phyloP scores from a whole-genome alignment of 2,329 filamentous ascomycete species.

The Dactylellina cionopaga region DNA sequence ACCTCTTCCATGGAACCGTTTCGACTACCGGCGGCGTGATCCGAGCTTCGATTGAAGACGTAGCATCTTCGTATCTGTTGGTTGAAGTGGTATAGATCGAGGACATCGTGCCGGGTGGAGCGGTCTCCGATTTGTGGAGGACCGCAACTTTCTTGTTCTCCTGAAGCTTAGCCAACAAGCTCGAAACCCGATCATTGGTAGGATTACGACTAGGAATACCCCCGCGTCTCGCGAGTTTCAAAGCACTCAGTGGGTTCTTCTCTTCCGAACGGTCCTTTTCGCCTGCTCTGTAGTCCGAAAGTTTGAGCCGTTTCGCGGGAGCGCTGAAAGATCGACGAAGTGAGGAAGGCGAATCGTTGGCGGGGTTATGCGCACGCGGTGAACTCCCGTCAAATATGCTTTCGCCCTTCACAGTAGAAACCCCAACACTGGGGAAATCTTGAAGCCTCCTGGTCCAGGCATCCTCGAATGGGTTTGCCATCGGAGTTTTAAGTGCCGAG shows the following conservation, averaged over 20 bases:
- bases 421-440: slow-evolving; percentile 16
- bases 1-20: slow-evolving; percentile 30
- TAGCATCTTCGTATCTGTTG: slow-evolving; percentile 31
- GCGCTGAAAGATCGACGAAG: slow-evolving; percentile 56
- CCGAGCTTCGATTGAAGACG: slow-evolving; percentile 20
- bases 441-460: slow-evolving; percentile 72
- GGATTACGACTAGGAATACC: slow-evolving; percentile 27
- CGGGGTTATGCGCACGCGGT: slow-evolving; percentile 6
- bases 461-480: slow-evolving; percentile 77
- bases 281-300: background rate
- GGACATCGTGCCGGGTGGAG: slow-evolving; percentile 9
- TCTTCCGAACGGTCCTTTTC: slow-evolving; percentile 56
- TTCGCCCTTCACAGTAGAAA: slow-evolving; percentile 19
- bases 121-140: slow-evolving; percentile 38
- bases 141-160: slow-evolving; percentile 44
- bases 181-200: slow-evolving; percentile 30
- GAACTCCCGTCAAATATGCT: slow-evolving; percentile 48
- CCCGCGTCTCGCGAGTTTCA: slow-evolving; percentile 32
- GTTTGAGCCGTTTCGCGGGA: slow-evolving; percentile 40
- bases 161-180: slow-evolving; percentile 57
- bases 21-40: slow-evolving; percentile 36
- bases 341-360: slow-evolving; percentile 53
- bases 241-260: slow-evolving; percentile 75
- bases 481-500: slow-evolving; percentile 69
- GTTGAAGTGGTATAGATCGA: background rate